Evolutionary conservation across 192 early-diverging fungal genomes (phyloP), one percentile per base, ranked within the genome.

Genomic region (Coemansia sp.): DNA sequence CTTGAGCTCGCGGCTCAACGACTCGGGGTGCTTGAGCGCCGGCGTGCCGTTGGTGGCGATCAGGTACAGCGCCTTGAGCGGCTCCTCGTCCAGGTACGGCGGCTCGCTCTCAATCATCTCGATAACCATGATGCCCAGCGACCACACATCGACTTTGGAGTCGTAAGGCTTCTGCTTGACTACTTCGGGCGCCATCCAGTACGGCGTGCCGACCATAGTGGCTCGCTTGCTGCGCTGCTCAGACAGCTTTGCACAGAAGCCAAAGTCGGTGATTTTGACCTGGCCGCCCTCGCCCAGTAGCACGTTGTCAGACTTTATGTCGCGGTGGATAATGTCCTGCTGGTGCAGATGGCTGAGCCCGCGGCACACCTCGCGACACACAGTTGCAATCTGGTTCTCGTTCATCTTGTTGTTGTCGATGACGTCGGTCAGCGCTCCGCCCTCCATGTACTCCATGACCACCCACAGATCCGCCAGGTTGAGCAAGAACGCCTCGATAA

Each of bases 391-490:
- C 74, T 98, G 96, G 22, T 81, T 86, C 81, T 98, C 95, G n/a
- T 86, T 88, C 86, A 98, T 81, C 57, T 85, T 85, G 75, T 89
- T 94, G 84, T 97, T 96, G 73, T 92, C 92, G 75, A 98, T 97
- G 23, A 97, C 90, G 70, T 98, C 96, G 23, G 94, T 98, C 76
- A 98, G 83, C 15, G 95, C 87, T 52, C 97, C 97, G 52, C 94
- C 97, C 76, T 98, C 97, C 95, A 98, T 98, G 76, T 90, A 94
- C 82, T 98, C 97, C 93, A 98, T 94, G 25, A 98, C 88, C 14
- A 98, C 92, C 97, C 97, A 98, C 62, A 98, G 81, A 45, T 97
- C 95, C 24, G 66, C 58, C 59, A 83, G 84, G 70, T 88, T 88
- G 55, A 95, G 87, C 66, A 98, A 78, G 76, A 90, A 98, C 9